These are phyloP conservation scores for Sanghuangporus sanghuang DNA, from an alignment of 1,284 basidiomycete genomes.

Conservation along the genomic window DNA sequence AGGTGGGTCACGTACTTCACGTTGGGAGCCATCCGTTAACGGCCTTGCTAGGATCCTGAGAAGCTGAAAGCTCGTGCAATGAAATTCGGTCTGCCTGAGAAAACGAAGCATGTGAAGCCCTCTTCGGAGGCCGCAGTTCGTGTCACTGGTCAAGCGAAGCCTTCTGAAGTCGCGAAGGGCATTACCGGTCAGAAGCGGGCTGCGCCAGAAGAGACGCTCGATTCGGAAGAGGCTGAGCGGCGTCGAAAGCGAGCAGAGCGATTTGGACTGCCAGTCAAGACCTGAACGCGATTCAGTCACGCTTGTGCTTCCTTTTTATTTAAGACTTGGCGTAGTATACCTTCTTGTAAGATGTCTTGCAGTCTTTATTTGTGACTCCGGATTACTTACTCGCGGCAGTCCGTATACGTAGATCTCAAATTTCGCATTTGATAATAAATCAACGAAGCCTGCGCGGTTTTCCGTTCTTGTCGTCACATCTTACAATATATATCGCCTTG, in stretches of 20 bases:
- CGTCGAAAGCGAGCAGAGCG: conserved; percentile 59
- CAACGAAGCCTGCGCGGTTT: background rate
- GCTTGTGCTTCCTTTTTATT: background rate
- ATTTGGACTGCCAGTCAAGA: conserved; percentile 34
- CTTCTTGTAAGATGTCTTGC: background rate
- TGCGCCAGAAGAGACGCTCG: conserved; percentile 38
- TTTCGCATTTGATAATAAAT: background rate
- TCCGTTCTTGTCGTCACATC: background rate
- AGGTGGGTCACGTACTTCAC: conserved; percentile 17
- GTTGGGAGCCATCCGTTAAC: conserved; percentile 23
- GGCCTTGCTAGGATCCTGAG: conserved; percentile 35
- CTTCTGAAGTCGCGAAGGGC: background rate
- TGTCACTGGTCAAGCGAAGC: background rate
- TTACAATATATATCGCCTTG: background rate
- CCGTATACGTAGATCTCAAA: background rate
- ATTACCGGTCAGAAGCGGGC: conserved; percentile 35
- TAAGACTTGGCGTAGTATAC: background rate
- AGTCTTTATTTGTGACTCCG: background rate
- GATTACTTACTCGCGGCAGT: background rate
- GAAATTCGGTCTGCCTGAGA: conserved; percentile 41
- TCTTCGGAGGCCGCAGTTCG: conserved; percentile 4
- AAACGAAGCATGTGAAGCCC: conserved; percentile 13
- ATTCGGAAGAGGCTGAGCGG: conserved; percentile 52
- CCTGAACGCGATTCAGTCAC: background rate
- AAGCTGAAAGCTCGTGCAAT: conserved; percentile 45